Percentiles rank a stretch among this genome's conserved stretches.
Conservation (phyloP, 163 green algal genomes). For the Scenedesmus sp. region DNA sequence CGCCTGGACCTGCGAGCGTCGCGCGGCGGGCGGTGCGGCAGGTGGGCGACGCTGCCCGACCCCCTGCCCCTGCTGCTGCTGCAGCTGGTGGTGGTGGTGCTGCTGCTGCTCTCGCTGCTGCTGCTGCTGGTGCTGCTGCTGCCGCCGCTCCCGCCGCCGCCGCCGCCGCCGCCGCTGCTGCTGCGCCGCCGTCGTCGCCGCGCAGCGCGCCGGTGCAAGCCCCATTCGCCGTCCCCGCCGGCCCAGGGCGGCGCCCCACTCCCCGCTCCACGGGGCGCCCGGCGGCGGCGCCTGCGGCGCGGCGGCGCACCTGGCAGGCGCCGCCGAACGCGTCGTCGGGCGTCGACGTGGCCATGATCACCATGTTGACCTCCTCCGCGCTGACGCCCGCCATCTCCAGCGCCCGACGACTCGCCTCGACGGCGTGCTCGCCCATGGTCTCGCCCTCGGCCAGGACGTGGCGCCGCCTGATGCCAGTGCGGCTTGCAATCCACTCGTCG, state of each 20-base stretch:
- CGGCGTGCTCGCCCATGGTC: slow-evolving; percentile 77
- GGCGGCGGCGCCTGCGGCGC: neutral
- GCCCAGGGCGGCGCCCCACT: no score
- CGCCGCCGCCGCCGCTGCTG: neutral
- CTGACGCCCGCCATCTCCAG: slow-evolving; percentile 91
- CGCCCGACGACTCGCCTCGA: slow-evolving; percentile 70
- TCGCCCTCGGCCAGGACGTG: slow-evolving; percentile 87
- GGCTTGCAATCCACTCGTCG: slow-evolving; percentile 96
- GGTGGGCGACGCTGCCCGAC: no score
- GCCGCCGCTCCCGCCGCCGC: neutral
- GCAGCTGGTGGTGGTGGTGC: neutral
- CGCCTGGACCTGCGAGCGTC: slow-evolving; percentile 77
- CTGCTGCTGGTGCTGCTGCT: neutral
- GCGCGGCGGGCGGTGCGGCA: neutral
- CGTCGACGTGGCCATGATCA: slow-evolving; percentile 94
- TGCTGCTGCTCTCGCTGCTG: neutral
- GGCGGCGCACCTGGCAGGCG: slow-evolving; percentile 77
- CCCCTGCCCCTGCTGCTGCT: neutral
- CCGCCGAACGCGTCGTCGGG: slow-evolving; percentile 97
- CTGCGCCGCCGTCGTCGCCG: no score
- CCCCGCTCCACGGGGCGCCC: no score
- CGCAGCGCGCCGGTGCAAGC: no score
- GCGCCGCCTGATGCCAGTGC: slow-evolving; percentile 84
- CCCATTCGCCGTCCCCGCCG: no score
- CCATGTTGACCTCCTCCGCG: slow-evolving; percentile 89